These are phyloP conservation scores for Magnusiomyces tetraspermus DNA, from an alignment of 1,139 yeast genomes.

Conservation along the genomic window DNA sequence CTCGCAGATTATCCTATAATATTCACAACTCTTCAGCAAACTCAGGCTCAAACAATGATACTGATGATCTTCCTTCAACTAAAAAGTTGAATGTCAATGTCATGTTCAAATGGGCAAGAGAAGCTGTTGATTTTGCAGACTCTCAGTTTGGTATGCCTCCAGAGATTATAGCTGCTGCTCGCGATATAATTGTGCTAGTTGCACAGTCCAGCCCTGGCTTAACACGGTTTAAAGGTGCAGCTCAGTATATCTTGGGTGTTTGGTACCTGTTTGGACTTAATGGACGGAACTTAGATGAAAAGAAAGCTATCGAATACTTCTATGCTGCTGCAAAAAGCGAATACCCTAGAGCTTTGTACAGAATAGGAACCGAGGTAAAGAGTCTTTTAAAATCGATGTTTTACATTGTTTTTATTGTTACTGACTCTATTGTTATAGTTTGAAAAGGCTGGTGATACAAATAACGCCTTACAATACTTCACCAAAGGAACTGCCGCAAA, in stretches of 20 bases:
- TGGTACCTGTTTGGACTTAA: conserved; percentile 28
- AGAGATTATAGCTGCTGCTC: conserved; percentile 23
- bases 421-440: no score
- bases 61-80: conserved; percentile 26
- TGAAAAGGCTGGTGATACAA: conserved; percentile 16
- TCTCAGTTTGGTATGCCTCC: conserved; percentile 28
- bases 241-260: conserved; percentile 27
- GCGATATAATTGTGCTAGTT: conserved; percentile 22
- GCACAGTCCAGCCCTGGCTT: conserved; percentile 17
- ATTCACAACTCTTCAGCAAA: not conserved
- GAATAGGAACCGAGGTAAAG: conserved; percentile 32
- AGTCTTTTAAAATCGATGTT: no score
- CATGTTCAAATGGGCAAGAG: conserved; percentile 37
- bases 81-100: conserved; percentile 17
- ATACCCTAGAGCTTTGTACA: conserved; percentile 30
- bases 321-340: conserved; percentile 28
- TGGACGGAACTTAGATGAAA: conserved; percentile 17
- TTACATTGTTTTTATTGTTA: no score
- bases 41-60: conserved; percentile 14
- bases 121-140: conserved; percentile 32
- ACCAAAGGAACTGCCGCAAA: conserved; percentile 15
- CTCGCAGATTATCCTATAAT: conserved; percentile 2
- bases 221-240: conserved; percentile 25
- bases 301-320: conserved; percentile 26
- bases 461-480: conserved; percentile 14